These are phyloP conservation scores for Kuraishia cidri DNA, from an alignment of 805 yeast species.

Conservation along the genomic window DNA sequence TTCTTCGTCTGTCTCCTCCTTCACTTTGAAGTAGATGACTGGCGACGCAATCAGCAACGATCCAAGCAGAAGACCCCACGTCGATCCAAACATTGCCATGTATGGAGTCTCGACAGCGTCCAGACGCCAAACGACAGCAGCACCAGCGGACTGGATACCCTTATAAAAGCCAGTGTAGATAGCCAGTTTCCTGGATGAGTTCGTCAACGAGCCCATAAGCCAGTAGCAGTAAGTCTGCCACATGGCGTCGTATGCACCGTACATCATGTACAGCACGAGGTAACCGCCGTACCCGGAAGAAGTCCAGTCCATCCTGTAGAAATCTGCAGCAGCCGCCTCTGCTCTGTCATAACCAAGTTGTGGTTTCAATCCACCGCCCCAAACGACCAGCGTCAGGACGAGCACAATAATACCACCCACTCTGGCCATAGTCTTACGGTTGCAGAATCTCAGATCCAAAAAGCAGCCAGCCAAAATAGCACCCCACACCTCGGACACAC, in stretches of 20 bases:
- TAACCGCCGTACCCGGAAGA: slow-evolving; percentile 44
- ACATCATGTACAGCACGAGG: slow-evolving; percentile 52
- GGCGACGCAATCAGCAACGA: slow-evolving; percentile 41
- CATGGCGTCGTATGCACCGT: slow-evolving; percentile 51
- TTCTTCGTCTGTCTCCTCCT: slow-evolving; percentile 30
- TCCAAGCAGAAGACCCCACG: slow-evolving; percentile 43
- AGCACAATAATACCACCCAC: slow-evolving; percentile 31
- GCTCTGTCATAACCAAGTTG: slow-evolving; percentile 6
- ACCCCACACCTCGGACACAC: slow-evolving; percentile 48
- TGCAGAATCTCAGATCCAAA: slow-evolving; percentile 30
- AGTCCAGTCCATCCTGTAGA: slow-evolving; percentile 31
- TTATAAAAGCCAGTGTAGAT: slow-evolving; percentile 56
- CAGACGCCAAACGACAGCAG: slow-evolving; percentile 51
- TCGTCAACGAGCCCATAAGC: slow-evolving; percentile 50
- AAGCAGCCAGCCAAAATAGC: slow-evolving; percentile 35
- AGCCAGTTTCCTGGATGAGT: slow-evolving; percentile 45
- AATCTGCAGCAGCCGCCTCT: not conserved
- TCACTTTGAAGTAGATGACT: slow-evolving; percentile 29
- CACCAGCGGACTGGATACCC: slow-evolving; percentile 57
- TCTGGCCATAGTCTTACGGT: slow-evolving; percentile 32
- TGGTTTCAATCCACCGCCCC: slow-evolving; percentile 41
- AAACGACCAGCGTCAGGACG: slow-evolving; percentile 32
- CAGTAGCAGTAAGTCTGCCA: slow-evolving; percentile 53
- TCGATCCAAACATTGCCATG: slow-evolving; percentile 32
- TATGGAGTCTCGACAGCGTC: slow-evolving; percentile 31